These are phyloP conservation scores for Sarocladium brachiariae DNA, from an alignment of 2,329 filamentous ascomycete genomes.

Conservation along the genomic window DNA sequence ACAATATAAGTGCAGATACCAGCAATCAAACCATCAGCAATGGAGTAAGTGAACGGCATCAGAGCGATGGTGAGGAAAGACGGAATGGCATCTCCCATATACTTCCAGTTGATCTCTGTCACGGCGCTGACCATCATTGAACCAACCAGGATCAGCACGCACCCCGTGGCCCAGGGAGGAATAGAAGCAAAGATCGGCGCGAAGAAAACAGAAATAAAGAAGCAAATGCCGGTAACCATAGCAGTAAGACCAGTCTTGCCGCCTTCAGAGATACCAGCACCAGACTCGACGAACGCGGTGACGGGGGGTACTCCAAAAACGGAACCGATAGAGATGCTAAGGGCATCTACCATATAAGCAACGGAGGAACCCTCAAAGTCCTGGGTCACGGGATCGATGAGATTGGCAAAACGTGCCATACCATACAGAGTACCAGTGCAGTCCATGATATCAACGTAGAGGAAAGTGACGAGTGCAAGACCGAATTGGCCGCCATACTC, in stretches of 20 bases:
- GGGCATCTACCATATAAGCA: constrained; percentile 77
- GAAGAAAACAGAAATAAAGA: constrained; percentile 84
- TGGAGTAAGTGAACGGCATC: constrained; percentile 88
- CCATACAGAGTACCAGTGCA: constrained; percentile 81
- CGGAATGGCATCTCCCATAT: constrained; percentile 75
- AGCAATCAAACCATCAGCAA: constrained; percentile 78
- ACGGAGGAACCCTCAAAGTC: constrained; percentile 82
- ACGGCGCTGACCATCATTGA: constrained; percentile 76
- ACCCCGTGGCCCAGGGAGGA: constrained; percentile 82
- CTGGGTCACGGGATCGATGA: constrained; percentile 74
- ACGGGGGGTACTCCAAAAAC: constrained; percentile 74
- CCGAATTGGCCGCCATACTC: constrained; percentile 69
- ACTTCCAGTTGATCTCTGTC: constrained; percentile 82
- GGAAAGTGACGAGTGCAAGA: constrained; percentile 77
- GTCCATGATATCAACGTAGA: constrained; percentile 87
- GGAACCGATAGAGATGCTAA: constrained; percentile 71
- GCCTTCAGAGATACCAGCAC: constrained; percentile 82
- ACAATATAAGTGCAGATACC: constrained; percentile 71
- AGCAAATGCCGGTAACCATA: constrained; percentile 71
- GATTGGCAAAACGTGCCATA: constrained; percentile 78
- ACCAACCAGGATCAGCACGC: constrained; percentile 82
- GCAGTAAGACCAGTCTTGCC: constrained; percentile 80
- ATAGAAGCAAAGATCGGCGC: constrained; percentile 87
- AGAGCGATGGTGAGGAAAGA: constrained; percentile 77
- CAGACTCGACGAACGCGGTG: constrained; percentile 83